phyloP scores from a whole-genome alignment of 768 basidiomycete species.

The Leccinum variicolor region DNA sequence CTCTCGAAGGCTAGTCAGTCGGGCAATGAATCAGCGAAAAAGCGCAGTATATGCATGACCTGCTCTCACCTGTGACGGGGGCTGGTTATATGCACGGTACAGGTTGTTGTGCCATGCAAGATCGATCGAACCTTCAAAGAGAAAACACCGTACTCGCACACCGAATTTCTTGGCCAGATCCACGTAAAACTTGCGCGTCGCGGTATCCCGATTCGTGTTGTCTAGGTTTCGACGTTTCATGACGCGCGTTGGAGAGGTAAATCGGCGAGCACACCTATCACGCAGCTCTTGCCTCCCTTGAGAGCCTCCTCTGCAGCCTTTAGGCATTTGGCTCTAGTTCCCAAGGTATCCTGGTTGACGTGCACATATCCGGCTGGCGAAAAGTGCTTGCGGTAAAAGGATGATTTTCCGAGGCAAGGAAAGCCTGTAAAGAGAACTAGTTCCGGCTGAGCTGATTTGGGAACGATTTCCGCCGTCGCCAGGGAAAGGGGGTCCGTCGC shows the following conservation, averaged over 20 bases:
- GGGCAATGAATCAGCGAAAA: background rate
- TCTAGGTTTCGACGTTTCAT: slow-evolving; percentile 42
- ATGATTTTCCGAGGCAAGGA: slow-evolving; percentile 75
- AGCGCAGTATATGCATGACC: background rate
- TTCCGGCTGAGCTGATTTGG: slow-evolving; percentile 30
- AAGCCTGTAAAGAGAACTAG: slow-evolving; percentile 61
- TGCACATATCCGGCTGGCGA: slow-evolving; percentile 65
- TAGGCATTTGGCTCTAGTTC: slow-evolving; percentile 73
- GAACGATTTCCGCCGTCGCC: slow-evolving; percentile 14
- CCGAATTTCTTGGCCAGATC: slow-evolving; percentile 56
- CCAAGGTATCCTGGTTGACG: slow-evolving; percentile 83
- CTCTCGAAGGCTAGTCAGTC: slow-evolving; percentile 41
- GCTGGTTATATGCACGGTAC: slow-evolving; percentile 71
- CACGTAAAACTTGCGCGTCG: slow-evolving; percentile 70
- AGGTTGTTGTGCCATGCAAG: slow-evolving; percentile 93
- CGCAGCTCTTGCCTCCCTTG: slow-evolving; percentile 57
- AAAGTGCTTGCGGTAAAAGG: slow-evolving; percentile 75
- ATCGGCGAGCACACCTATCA: slow-evolving; percentile 58
- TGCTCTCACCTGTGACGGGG: slow-evolving; percentile 33
- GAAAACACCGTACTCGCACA: slow-evolving; percentile 63
- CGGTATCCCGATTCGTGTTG: slow-evolving; percentile 82
- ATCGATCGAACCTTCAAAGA: slow-evolving; percentile 72
- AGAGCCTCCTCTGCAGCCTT: slow-evolving; percentile 57
- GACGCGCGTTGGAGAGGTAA: background rate
- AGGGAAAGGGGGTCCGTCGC: slow-evolving; percentile 40